phyloP scores from a whole-genome alignment of 768 basidiomycete species.

The Mrakia gelida region DNA sequence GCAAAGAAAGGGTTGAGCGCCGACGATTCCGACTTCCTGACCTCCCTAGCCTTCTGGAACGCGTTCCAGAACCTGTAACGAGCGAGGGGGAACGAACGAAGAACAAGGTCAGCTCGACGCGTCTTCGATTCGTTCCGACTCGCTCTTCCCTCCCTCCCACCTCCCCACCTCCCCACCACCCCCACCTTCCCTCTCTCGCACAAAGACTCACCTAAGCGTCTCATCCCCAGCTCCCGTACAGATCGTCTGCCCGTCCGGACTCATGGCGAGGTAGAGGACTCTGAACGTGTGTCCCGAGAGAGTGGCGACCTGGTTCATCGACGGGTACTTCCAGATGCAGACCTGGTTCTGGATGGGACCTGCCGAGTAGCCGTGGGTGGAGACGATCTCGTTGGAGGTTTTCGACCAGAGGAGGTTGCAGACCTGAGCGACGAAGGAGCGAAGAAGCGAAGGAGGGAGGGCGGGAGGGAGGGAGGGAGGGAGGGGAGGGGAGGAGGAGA shows the following conservation, averaged over 20 bases:
- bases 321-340: constrained; percentile 72
- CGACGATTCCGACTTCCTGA: constrained; percentile 22
- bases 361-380: constrained; percentile 93
- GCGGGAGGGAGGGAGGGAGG: too few species aligned
- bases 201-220: constrained; percentile 62
- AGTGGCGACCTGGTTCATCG: constrained; percentile 87
- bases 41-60: constrained; percentile 54
- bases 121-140: too few species aligned
- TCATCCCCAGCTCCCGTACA: constrained; percentile 98
- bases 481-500: background rate
- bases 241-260: constrained; percentile 56
- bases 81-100: background rate
- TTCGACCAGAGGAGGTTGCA: constrained; percentile 96
- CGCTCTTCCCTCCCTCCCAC: too few species aligned
- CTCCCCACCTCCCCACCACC: background rate
- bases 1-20: constrained; percentile 29
- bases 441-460: too few species aligned
- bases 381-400: constrained; percentile 94
- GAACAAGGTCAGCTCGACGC: background rate
- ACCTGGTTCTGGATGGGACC: constrained; percentile 87
- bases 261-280: constrained; percentile 53
- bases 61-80: constrained; percentile 77
- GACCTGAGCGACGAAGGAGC: constrained; percentile 53
- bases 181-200: too few species aligned
- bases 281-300: constrained; percentile 91